phyloP scores from a whole-genome alignment of 106 monocot species.

The Acorus gramineus region DNA sequence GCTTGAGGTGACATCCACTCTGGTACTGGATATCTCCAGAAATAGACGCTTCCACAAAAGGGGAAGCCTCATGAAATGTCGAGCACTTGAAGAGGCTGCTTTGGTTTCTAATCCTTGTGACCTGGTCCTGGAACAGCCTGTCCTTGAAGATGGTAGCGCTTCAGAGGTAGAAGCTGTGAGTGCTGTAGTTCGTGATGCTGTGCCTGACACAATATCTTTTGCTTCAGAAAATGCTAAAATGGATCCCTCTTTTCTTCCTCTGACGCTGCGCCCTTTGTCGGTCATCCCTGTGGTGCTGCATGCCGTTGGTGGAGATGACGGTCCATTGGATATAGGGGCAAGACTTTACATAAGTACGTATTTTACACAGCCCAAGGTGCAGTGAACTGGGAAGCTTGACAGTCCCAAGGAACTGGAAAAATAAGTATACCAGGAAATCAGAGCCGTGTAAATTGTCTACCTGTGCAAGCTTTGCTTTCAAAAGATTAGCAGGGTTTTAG shows the following conservation, averaged over 20 bases:
- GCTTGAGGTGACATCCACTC: constrained; percentile 37
- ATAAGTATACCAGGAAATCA: not conserved
- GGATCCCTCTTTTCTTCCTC: constrained; percentile 31
- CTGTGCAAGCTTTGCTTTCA: not conserved
- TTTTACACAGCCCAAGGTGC: constrained; percentile 10
- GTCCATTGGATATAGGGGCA: constrained; percentile 43
- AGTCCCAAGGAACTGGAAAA: not conserved
- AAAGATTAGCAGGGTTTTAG: not conserved
- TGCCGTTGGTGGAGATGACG: constrained; percentile 54
- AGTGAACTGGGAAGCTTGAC: not conserved
- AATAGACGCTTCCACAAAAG: constrained; percentile 16
- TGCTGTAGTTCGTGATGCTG: not conserved
- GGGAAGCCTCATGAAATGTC: constrained; percentile 10
- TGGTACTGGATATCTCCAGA: constrained; percentile 40
- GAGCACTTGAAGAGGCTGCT: constrained; percentile 37
- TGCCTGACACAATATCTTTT: not conserved
- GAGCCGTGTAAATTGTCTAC: not conserved
- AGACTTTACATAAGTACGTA: constrained; percentile 49
- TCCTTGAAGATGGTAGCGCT: constrained; percentile 7
- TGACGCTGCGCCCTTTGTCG: constrained; percentile 31
- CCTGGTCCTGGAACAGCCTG: not conserved
- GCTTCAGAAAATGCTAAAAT: constrained; percentile 5
- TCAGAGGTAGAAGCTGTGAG: not conserved
- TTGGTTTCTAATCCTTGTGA: constrained; percentile 29
- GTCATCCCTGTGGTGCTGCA: constrained; percentile 43